These are phyloP conservation scores for Solanum chiquidenum DNA, from an alignment of 257 asterid species.

Conservation along the genomic window DNA sequence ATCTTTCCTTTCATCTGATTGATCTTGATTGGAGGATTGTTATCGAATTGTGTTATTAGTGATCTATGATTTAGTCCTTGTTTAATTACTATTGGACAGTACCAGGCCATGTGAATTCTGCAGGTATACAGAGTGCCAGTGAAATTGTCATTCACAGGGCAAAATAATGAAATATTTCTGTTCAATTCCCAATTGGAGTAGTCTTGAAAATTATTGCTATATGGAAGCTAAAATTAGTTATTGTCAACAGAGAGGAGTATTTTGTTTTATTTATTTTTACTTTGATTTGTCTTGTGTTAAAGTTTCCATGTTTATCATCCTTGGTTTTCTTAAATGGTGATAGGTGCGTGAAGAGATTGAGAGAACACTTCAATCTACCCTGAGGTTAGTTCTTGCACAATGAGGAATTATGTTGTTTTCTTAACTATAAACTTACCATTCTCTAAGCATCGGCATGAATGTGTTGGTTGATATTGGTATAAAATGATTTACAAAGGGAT, in stretches of 20 bases:
- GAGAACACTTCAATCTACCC: conserved; percentile 12
- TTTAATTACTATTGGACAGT: background rate
- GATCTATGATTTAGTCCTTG: background rate
- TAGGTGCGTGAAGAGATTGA: conserved; percentile 69
- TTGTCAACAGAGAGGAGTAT: background rate
- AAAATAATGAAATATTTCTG: background rate
- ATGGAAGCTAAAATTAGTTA: background rate
- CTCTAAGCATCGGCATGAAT: background rate
- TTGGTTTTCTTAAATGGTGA: background rate
- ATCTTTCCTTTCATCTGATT: background rate
- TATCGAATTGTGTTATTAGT: background rate
- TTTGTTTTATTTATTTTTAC: background rate
- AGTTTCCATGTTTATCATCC: background rate
- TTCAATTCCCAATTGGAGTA: background rate
- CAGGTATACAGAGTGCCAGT: background rate
- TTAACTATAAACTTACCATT: background rate
- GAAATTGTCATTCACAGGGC: background rate
- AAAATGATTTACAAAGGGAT: background rate
- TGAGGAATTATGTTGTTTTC: background rate
- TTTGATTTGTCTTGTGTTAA: background rate
- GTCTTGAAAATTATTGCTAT: background rate
- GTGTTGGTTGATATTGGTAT: background rate
- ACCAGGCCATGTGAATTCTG: background rate
- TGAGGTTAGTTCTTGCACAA: conserved; percentile 31
- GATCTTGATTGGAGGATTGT: background rate